phyloP scores from a whole-genome alignment of 306 rosid species.

The Rosa lucieae region DNA sequence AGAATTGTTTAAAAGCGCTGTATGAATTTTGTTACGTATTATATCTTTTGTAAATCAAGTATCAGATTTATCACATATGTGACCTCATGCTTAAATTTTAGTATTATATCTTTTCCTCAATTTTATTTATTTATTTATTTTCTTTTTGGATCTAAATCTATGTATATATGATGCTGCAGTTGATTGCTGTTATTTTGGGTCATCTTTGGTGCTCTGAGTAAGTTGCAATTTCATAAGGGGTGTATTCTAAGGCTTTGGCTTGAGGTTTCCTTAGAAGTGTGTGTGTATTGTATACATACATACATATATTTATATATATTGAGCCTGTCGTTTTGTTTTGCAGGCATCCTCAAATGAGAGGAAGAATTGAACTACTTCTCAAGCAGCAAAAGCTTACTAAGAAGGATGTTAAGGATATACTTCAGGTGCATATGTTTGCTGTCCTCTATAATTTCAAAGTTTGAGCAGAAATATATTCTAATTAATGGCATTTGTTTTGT shows the following conservation, averaged over 20 bases:
- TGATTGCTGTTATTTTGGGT: conserved; percentile 85
- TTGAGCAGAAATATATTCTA: not conserved
- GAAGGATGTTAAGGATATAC: conserved; percentile 69
- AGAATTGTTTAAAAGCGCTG: not conserved
- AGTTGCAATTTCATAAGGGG: conserved; percentile 29
- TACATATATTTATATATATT: not conserved
- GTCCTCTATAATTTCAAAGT: not conserved
- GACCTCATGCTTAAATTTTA: not conserved
- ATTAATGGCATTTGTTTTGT: not conserved
- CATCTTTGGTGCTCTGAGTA: conserved; percentile 97
- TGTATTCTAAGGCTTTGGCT: conserved; percentile 18
- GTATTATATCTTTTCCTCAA: not conserved
- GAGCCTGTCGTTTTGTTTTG: conserved; percentile 22
- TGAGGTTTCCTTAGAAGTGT: conserved; percentile 11
- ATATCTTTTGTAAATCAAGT: not conserved
- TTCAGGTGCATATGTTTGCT: conserved; percentile 56
- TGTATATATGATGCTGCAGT: conserved; percentile 53
- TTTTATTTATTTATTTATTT: not conserved
- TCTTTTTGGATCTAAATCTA: conserved; percentile 20
- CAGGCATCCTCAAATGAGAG: conserved; percentile 82
- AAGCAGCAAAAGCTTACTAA: conserved; percentile 82
- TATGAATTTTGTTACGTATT: not conserved
- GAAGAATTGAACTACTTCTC: conserved; percentile 84
- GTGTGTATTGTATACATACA: not conserved
- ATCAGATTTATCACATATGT: not conserved